Evolutionary conservation across 345 rosid species (phyloP).

Genomic region (Lumnitzera littorea): DNA sequence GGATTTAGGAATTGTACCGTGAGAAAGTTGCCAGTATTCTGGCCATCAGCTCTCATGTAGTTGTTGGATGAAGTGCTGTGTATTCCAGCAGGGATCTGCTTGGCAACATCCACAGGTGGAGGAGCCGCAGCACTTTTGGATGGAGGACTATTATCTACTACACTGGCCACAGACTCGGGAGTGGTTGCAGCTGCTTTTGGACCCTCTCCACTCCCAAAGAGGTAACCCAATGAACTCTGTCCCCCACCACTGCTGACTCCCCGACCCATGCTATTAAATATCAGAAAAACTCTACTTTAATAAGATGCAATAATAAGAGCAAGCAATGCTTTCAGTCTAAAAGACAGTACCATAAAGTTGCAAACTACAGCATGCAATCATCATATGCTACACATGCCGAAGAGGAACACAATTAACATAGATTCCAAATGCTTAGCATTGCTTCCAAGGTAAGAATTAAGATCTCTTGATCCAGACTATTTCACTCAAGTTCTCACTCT

Average conservation of each 20-base stretch:
- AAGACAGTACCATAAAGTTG: neutral
- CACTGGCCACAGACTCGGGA: slow-evolving; percentile 26
- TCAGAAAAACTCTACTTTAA: neutral
- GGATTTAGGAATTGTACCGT: slow-evolving; percentile 32
- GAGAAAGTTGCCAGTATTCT: slow-evolving; percentile 77
- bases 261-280: slow-evolving; percentile 48
- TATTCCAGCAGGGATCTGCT: slow-evolving; percentile 63
- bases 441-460: too few species aligned
- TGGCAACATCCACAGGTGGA: slow-evolving; percentile 36
- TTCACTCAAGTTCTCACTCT: too few species aligned
- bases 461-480: too few species aligned
- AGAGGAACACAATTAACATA: too few species aligned
- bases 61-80: slow-evolving; percentile 56
- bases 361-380: too few species aligned
- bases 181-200: slow-evolving; percentile 45
- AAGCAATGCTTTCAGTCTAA: neutral
- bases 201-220: slow-evolving; percentile 66
- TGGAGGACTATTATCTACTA: slow-evolving; percentile 22
- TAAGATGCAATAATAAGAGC: slow-evolving; percentile 3
- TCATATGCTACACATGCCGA: too few species aligned
- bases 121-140: slow-evolving; percentile 33
- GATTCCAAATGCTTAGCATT: too few species aligned
- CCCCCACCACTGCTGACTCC: slow-evolving; percentile 84
- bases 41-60: slow-evolving; percentile 74
- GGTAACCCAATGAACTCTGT: slow-evolving; percentile 81